Conservation (phyloP, 306 rosid species). For the Cicer judaicum region DNA sequence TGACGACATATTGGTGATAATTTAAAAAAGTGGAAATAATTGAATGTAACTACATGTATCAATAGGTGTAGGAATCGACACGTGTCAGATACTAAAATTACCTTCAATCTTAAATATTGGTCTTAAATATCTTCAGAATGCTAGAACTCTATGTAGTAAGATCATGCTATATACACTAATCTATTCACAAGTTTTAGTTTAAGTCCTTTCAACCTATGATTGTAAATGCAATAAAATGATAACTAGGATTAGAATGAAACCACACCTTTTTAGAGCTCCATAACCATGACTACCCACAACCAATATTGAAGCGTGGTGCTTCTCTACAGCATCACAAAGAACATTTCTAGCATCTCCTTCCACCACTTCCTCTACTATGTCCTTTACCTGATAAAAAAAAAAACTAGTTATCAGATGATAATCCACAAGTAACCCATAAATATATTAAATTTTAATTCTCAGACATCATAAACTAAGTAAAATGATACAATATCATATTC, state of each 20-base stretch:
- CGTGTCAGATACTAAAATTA: no score
- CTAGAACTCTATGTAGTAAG: background rate
- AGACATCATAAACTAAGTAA: slow-evolving; percentile 11
- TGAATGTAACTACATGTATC: no score
- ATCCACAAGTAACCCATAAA: background rate
- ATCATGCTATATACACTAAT: background rate
- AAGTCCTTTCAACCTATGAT: background rate
- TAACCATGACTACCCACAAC: slow-evolving; percentile 85
- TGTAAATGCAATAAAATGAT: background rate
- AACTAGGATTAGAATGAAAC: background rate
- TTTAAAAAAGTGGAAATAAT: no score
- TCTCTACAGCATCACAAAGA: slow-evolving; percentile 75
- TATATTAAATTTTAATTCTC: background rate
- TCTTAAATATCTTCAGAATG: background rate
- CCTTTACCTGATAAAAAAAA: slow-evolving; percentile 52
- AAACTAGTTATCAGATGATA: slow-evolving; percentile 25
- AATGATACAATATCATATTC: background rate
- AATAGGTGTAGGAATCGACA: no score
- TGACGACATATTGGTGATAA: no score
- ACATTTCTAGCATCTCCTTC: slow-evolving; percentile 83
- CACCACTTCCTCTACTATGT: slow-evolving; percentile 53
- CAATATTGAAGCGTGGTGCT: slow-evolving; percentile 71
- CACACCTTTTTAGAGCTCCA: slow-evolving; percentile 75
- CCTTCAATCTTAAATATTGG: no score
- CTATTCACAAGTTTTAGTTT: no score